phyloP scores from a whole-genome alignment of 352 stramenopile species.

The Blastocystis hominis region DNA sequence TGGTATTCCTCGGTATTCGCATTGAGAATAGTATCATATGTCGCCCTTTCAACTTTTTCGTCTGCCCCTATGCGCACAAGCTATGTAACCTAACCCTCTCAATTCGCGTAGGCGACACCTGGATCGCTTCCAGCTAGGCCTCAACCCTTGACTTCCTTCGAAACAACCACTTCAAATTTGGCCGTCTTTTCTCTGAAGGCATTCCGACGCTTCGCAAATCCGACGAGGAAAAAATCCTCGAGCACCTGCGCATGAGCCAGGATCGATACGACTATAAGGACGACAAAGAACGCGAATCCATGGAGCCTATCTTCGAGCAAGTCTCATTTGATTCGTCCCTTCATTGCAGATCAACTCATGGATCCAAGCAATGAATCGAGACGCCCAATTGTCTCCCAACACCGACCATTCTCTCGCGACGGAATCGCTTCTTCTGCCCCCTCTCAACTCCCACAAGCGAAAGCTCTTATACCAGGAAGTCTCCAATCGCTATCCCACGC shows the following conservation, averaged over 20 bases:
- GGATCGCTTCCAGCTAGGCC: neutral
- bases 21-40: neutral
- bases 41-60: constrained; percentile 55
- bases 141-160: constrained; percentile 39
- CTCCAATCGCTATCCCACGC: neutral
- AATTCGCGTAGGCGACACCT: neutral
- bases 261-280: constrained; percentile 49
- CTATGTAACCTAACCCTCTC: constrained; percentile 1
- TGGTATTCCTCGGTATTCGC: neutral
- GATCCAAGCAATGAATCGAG: neutral
- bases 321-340: neutral
- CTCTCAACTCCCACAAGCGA: constrained; percentile 14
- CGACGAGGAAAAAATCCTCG: constrained; percentile 26
- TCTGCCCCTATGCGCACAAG: constrained; percentile 48
- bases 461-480: constrained; percentile 35
- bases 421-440: neutral
- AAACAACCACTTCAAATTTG: constrained; percentile 46
- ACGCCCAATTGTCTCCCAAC: too few species aligned
- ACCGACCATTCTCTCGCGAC: neutral
- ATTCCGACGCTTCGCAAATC: constrained; percentile 42
- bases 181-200: constrained; percentile 31
- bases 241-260: neutral
- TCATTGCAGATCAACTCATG: constrained; percentile 3
- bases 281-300: neutral
- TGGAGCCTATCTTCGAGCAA: neutral